Conservation (phyloP, 306 rosid species). For the Vicia sativa region DNA sequence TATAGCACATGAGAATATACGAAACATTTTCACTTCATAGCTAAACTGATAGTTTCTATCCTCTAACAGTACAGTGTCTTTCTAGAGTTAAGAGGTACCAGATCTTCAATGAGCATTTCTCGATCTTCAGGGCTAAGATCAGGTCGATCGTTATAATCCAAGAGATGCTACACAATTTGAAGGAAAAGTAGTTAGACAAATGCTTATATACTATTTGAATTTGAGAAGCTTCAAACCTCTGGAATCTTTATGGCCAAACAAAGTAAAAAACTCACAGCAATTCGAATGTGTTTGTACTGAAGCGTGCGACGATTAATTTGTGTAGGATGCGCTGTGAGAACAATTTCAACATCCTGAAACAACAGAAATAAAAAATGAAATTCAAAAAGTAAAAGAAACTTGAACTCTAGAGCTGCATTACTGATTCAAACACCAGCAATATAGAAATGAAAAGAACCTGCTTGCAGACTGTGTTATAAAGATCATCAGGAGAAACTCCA, state of each 20-base stretch:
- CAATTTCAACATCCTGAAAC: conserved; percentile 87
- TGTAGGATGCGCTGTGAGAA: conserved; percentile 97
- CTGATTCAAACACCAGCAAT: conserved; percentile 24
- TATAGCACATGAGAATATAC: conserved; percentile 30
- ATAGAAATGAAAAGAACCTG: conserved; percentile 57
- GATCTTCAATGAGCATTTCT: conserved; percentile 88
- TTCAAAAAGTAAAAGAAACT: conserved; percentile 16
- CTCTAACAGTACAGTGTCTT: conserved; percentile 22
- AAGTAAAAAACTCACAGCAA: conserved; percentile 63
- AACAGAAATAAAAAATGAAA: conserved; percentile 30
- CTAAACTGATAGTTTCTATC: conserved; percentile 32
- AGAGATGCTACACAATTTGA: conserved; percentile 65
- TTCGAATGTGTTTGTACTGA: conserved; percentile 81
- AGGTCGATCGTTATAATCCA: conserved; percentile 83
- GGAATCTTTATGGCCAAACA: conserved; percentile 13
- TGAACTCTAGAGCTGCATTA: conserved; percentile 2
- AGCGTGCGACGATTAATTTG: conserved; percentile 95
- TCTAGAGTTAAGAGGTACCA: conserved; percentile 62
- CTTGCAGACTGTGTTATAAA: conserved; percentile 81
- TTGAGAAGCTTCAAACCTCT: conserved; percentile 18
- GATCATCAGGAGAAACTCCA: conserved; percentile 76
- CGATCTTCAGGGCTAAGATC: conserved; percentile 81
- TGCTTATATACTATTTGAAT: conserved; percentile 26
- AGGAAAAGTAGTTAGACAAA: conserved; percentile 35
- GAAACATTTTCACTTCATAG: conserved; percentile 21